phyloP scores from a whole-genome alignment of 805 yeast genomes.

The Myxozyma monticola region DNA sequence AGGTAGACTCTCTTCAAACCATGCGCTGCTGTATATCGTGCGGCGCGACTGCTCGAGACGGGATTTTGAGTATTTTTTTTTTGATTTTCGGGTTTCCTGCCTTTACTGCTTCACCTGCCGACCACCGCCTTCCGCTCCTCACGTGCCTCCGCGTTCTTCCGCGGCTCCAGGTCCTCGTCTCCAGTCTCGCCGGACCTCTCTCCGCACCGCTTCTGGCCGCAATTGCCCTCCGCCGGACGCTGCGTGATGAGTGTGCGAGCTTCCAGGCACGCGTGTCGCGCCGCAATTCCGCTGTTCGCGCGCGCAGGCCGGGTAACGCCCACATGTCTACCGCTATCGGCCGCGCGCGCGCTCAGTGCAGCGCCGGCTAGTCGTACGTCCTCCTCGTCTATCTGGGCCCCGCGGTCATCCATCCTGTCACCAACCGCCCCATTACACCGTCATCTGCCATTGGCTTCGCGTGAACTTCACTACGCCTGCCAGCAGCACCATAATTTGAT shows the following conservation, averaged over 20 bases:
- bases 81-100: too few relatives aligned
- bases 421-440: too few relatives aligned
- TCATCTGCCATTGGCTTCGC: background rate
- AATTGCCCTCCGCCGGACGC: background rate
- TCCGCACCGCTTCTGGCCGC: background rate
- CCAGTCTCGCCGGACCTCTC: background rate
- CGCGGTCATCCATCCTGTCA: too few relatives aligned
- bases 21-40: too few relatives aligned
- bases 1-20: too few relatives aligned
- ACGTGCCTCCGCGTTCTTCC: too few relatives aligned
- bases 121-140: too few relatives aligned
- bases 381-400: background rate
- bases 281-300: background rate
- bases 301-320: constrained; percentile 17
- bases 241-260: background rate
- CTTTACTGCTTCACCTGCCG: too few relatives aligned
- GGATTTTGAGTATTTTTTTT: too few relatives aligned
- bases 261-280: constrained; percentile 4
- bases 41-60: too few relatives aligned
- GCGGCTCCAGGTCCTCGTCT: background rate
- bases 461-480: constrained; percentile 18
- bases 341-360: constrained; percentile 1
- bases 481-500: constrained; percentile 16
- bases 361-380: constrained; percentile 6
- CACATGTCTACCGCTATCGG: constrained; percentile 6